phyloP scores from a whole-genome alignment of 1,284 basidiomycete genomes.

The Cryptococcus amylolentus region DNA sequence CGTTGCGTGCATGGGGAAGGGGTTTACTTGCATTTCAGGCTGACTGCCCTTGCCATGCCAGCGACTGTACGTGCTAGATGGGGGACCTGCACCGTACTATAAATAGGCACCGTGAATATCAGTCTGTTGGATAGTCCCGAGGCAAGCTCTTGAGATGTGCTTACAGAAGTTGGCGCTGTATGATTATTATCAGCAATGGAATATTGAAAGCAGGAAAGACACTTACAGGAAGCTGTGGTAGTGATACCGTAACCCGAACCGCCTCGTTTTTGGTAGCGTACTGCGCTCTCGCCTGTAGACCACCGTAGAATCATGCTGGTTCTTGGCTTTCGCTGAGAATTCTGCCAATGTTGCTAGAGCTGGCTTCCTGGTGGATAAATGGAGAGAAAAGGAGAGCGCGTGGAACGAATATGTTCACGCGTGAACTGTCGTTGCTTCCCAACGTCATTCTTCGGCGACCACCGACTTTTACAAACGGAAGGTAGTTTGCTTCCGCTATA shows the following conservation, averaged over 20 bases:
- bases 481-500: too few species aligned
- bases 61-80: conserved; percentile 13
- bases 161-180: conserved; percentile 1
- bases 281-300: neutral
- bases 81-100: conserved; percentile 15
- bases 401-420: too few species aligned
- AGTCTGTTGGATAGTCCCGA: neutral
- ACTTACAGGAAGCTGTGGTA: conserved; percentile 13
- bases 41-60: conserved; percentile 11
- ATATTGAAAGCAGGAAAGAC: neutral
- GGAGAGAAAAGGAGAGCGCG: too few species aligned
- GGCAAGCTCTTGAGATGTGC: neutral
- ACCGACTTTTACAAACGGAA: too few species aligned
- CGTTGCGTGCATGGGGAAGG: neutral
- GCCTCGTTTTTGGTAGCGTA: conserved; percentile 1
- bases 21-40: conserved; percentile 14
- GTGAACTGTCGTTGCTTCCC: too few species aligned
- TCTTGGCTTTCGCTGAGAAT: too few species aligned
- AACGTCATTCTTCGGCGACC: too few species aligned
- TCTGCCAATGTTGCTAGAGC: too few species aligned
- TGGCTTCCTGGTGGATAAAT: too few species aligned
- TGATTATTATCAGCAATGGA: neutral
- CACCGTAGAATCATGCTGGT: conserved; percentile 2
- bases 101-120: neutral
- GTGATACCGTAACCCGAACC: conserved; percentile 14